Evolutionary conservation across 169 alveolate genomes (phyloP).

Genomic region (Babesia ovis): DNA sequence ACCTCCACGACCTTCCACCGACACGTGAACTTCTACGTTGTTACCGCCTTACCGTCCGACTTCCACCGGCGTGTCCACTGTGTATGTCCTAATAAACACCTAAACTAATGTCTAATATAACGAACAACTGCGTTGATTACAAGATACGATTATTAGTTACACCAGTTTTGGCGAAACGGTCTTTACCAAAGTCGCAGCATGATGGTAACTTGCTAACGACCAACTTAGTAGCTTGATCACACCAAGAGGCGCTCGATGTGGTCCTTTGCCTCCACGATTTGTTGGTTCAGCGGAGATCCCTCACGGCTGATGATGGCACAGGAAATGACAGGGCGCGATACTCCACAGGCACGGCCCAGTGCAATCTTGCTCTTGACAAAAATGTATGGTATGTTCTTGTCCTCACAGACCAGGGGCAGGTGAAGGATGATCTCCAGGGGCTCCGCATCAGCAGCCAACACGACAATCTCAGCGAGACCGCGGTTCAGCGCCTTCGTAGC

Average conservation of each 20-base stretch:
- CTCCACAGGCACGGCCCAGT: constrained; percentile 99
- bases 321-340: constrained; percentile 96
- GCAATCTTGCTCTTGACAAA: constrained; percentile 95
- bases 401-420: constrained; percentile 97
- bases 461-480: constrained; percentile 96
- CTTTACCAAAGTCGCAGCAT: too few species aligned
- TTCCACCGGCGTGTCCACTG: too few species aligned
- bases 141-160: not conserved
- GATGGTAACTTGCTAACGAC: too few species aligned
- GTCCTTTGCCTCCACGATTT: constrained; percentile 94
- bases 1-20: not conserved
- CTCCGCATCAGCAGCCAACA: constrained; percentile 99
- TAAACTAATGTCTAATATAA: too few species aligned
- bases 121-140: too few species aligned
- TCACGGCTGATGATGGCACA: constrained; percentile 93
- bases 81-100: not conserved
- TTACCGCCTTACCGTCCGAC: too few species aligned
- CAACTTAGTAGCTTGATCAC: constrained; percentile 41
- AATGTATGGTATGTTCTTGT: constrained; percentile 98
- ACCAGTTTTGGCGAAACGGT: not conserved
- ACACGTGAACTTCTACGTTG: not conserved
- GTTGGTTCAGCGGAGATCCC: constrained; percentile 93
- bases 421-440: constrained; percentile 98
- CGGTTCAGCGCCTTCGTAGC: constrained; percentile 97
- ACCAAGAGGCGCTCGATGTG: constrained; percentile 95